Evolutionary conservation across 2,329 filamentous ascomycete species (phyloP), one percentile per base, ranked within the genome.

Genomic region (Penicillium crustosum): DNA sequence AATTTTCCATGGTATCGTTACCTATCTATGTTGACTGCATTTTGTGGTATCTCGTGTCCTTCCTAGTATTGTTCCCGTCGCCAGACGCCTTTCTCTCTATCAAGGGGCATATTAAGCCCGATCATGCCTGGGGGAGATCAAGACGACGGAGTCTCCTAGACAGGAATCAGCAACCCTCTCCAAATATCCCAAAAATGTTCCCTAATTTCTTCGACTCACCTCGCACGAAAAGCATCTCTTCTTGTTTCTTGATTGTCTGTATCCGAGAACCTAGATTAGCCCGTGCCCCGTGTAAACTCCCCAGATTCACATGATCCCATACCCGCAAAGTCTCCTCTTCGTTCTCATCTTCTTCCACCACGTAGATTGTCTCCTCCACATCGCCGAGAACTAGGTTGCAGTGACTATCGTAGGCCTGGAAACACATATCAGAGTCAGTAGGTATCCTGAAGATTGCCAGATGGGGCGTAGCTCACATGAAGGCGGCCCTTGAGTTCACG

Each of bases 171-270:
- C 49, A 63, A 63, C 68, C 72, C 51, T 59, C 15, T 31, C 39
- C 7, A 21, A 2, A 35, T 6, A 38, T 9, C 9, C 19, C 15
- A 45, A 33, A 35, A 17, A 8, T 17, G 15, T 35, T 35, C 33
- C 33, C 1, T 21, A 17, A 59, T 55, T 38, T 35, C 39, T 21
- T 4, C 25, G 27, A 75, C 83, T 62, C 79, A 93, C 93, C 93
- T 90, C 94, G 83, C 58, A 99, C 93, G 75, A 99, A 99, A 21
- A 99, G 80, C 94, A 99, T 99, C 75, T 97, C 94, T 43, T 92
- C 95, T 76, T 97, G 95, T 78, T 96, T 96, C 79, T 93, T 96
- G 62, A 94, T 86, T 15, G 93, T 96, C 90, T 96, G 62, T 15
- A 51, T 33, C 10, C 7, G 29, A n/a, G 10, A 43, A 33, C 36